Conservation (phyloP, 192 early-diverging fungal species). For the Gaertneriomyces semiglobifer region DNA sequence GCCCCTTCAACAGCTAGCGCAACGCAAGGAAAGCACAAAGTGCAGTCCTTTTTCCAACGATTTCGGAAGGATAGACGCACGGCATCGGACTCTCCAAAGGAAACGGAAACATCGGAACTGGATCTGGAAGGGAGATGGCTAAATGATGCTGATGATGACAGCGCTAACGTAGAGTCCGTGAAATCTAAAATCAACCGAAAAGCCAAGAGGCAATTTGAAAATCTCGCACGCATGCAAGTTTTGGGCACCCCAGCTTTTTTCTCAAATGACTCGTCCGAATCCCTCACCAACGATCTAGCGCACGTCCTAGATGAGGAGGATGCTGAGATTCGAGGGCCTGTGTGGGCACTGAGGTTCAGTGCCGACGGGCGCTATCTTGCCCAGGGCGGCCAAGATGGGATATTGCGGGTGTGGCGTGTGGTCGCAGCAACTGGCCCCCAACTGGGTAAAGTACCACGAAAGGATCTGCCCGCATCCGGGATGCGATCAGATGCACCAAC, state of each 20-base stretch:
- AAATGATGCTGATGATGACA: constrained; percentile 1
- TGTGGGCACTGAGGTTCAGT: constrained; percentile 80
- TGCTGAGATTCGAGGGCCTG: constrained; percentile 39
- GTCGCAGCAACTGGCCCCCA: constrained; percentile 20
- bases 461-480: neutral
- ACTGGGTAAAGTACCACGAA: neutral
- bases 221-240: constrained; percentile 29
- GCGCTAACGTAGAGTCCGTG: constrained; percentile 4
- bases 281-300: neutral
- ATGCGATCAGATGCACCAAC: neutral
- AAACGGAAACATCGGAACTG: constrained; percentile 6
- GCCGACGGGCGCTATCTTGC: constrained; percentile 74
- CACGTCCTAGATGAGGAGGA: constrained; percentile 22
- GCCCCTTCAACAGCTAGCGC: neutral
- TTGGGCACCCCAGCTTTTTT: constrained; percentile 8
- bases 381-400: constrained; percentile 71
- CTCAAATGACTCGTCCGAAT: neutral
- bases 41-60: constrained; percentile 19
- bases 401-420: constrained; percentile 63
- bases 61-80: constrained; percentile 20
- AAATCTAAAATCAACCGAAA: constrained; percentile 37
- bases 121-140: constrained; percentile 11
- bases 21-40: constrained; percentile 4
- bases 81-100: constrained; percentile 6
- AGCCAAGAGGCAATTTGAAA: constrained; percentile 27